Base-by-base conservation (phyloP, 192 early-diverging fungal species). In the Entophlyctis luteolus region DNA sequence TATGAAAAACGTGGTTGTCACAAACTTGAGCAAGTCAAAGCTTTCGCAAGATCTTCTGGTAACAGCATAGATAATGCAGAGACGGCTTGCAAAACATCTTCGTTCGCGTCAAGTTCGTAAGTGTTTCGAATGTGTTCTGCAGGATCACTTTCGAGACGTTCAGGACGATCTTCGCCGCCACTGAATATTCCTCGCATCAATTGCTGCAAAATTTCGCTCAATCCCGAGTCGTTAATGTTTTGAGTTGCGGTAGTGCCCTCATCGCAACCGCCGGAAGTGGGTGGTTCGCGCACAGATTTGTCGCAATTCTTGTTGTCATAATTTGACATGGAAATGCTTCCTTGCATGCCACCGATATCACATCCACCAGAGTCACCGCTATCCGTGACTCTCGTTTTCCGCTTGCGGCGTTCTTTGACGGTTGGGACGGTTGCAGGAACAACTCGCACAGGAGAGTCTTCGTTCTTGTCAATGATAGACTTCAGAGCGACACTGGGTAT, bases 31-130 rank as follows among this genome's bases (percentile, higher is more conserved):
- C 62, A 63, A 5, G 62, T 63, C 18, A 63, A 38, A 2, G 62
- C 62, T 49, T 63, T 63, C 31, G 62, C 48, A 14, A 63, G n/a
- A 2, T 63, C 62, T 31, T 63, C 62, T 18, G 71, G 71, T 47
- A 72, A 35, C 5, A 72, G 34, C 39, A 72, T 48, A 4, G 71
- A 72, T 2, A 72, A 42, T n/a, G 71, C 71, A 4, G 62, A 57
- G 28, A 72, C 63, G 16, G 71, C 71, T 28, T 57, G 55, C 52
- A 72, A 52, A 16, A 72, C 50, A 45, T 72, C 71, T 8, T 62
- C 68, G 27, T 60, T 70, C n/a, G 39, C 8, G 12, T 50, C 50
- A 12, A 57, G 31, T 5, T 39, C 29, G 31, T 35, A 5, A 27
- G 38, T 35, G 27, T 35, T 55, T 54, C 28, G 34, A 39, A 10